These are phyloP conservation scores for Phytophthora capsici DNA, from an alignment of 352 stramenopile species.

Conservation along the genomic window DNA sequence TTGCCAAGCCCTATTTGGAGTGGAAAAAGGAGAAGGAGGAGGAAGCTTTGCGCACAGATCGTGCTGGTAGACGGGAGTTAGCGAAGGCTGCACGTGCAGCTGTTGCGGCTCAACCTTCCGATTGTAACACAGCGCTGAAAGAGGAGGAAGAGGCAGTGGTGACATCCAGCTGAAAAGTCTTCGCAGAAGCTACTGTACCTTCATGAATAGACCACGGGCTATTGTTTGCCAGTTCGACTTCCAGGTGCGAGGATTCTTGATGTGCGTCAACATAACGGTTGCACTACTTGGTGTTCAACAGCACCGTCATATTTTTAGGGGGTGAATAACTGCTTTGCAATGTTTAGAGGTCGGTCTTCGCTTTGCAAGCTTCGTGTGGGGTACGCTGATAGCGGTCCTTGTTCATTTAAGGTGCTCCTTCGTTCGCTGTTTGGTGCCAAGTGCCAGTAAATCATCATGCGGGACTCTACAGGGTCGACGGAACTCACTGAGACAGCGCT, in stretches of 20 bases:
- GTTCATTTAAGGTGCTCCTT: neutral
- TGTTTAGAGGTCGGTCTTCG: neutral
- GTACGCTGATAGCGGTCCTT: neutral
- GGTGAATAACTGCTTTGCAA: constrained; percentile 19
- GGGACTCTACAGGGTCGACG: constrained; percentile 2
- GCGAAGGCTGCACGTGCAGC: constrained; percentile 38
- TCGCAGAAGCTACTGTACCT: neutral
- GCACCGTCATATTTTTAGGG: constrained; percentile 38
- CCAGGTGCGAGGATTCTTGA: neutral
- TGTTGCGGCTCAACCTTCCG: neutral
- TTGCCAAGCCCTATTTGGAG: constrained; percentile 54
- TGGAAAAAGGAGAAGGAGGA: constrained; percentile 87
- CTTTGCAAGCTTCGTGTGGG: neutral
- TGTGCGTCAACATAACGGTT: constrained; percentile 5
- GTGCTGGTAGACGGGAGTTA: constrained; percentile 48
- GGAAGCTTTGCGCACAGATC: constrained; percentile 43
- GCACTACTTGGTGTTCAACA: constrained; percentile 2
- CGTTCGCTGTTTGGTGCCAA: neutral
- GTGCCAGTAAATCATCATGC: constrained; percentile 9
- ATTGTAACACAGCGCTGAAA: neutral
- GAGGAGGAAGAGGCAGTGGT: neutral
- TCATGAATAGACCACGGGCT: constrained; percentile 13
- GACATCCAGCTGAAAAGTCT: constrained; percentile 12
- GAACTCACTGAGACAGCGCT: constrained; percentile 67
- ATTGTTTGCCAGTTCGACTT: neutral